These are phyloP conservation scores for Marasmius fiardii DNA, from an alignment of 1,284 basidiomycete genomes.

Conservation along the genomic window DNA sequence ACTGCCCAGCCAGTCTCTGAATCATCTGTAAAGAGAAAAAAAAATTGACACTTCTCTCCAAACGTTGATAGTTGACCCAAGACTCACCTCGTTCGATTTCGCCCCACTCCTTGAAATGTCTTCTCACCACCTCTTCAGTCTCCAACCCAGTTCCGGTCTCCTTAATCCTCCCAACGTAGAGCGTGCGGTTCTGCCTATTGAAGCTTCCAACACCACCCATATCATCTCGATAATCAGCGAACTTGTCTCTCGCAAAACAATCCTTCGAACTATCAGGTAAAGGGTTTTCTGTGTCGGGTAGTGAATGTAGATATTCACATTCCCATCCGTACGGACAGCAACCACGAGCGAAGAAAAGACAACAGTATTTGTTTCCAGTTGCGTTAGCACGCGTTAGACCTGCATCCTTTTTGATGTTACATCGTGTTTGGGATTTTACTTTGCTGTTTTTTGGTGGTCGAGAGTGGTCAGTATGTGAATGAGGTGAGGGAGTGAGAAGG, in stretches of 20 bases:
- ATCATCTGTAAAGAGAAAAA: conserved; percentile 23
- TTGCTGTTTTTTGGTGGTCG: conserved; percentile 55
- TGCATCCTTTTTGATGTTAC: conserved; percentile 84
- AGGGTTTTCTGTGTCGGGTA: conserved; percentile 69
- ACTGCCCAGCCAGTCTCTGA: conserved; percentile 46
- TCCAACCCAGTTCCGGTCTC: conserved; percentile 86
- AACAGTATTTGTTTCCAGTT: conserved; percentile 88
- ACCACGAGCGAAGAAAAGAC: conserved; percentile 94
- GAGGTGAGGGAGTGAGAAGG: background rate
- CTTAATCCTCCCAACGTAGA: conserved; percentile 94
- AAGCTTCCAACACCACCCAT: conserved; percentile 99
- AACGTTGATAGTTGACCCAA: background rate
- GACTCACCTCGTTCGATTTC: conserved; percentile 86
- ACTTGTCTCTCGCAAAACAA: conserved; percentile 97
- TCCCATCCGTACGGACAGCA: conserved; percentile 98
- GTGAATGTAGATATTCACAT: conserved; percentile 90
- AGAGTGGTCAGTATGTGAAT: background rate
- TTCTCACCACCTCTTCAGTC: conserved; percentile 84
- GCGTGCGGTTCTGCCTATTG: conserved; percentile 88
- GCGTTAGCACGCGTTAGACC: conserved; percentile 94
- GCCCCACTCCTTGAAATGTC: conserved; percentile 99
- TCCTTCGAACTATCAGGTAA: conserved; percentile 93
- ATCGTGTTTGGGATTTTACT: conserved; percentile 88
- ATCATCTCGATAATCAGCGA: conserved; percentile 96
- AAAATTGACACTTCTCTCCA: conserved; percentile 5